A percentile compares a stretch with the other conserved stretches of the same genome.
Conservation (phyloP, 1,139 yeast species). For the Geotrichum restrictum region DNA sequence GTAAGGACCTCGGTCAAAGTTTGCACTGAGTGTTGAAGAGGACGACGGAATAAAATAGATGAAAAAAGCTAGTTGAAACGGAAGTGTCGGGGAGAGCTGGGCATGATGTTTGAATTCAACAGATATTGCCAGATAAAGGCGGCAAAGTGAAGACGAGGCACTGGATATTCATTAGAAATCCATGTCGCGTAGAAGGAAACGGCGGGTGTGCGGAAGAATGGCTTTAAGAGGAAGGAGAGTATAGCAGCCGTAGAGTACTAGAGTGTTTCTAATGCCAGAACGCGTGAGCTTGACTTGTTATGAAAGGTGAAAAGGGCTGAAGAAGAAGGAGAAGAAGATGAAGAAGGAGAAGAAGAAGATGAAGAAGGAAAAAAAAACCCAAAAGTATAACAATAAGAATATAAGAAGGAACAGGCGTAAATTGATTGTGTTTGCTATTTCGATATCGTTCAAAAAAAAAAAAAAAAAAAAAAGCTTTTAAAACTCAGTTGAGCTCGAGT, state of each 20-base stretch:
- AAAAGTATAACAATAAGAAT: not conserved
- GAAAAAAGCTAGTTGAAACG: not conserved
- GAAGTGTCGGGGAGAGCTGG: no score
- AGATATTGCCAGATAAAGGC: no score
- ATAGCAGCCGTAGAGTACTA: no score
- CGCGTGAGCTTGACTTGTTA: no score
- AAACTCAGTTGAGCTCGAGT: no score
- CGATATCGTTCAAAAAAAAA: not conserved
- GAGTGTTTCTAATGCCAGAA: no score
- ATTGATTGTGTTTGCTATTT: not conserved
- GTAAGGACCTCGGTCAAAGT: not conserved
- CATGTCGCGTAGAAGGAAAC: no score
- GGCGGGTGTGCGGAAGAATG: no score
- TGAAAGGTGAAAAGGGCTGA: not conserved
- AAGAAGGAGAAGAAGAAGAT: slow-evolving; percentile 5
- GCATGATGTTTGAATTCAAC: no score
- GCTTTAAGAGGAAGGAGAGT: no score
- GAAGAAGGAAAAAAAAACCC: not conserved
- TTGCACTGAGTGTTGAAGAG: not conserved
- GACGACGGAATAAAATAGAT: not conserved
- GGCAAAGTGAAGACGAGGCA: no score
- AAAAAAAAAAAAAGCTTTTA: not conserved
- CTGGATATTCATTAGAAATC: no score
- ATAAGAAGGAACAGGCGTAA: not conserved
- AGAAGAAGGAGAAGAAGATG: not conserved